These are phyloP conservation scores for Termitomyces heimii DNA, from an alignment of 768 basidiomycete species.

Conservation along the genomic window DNA sequence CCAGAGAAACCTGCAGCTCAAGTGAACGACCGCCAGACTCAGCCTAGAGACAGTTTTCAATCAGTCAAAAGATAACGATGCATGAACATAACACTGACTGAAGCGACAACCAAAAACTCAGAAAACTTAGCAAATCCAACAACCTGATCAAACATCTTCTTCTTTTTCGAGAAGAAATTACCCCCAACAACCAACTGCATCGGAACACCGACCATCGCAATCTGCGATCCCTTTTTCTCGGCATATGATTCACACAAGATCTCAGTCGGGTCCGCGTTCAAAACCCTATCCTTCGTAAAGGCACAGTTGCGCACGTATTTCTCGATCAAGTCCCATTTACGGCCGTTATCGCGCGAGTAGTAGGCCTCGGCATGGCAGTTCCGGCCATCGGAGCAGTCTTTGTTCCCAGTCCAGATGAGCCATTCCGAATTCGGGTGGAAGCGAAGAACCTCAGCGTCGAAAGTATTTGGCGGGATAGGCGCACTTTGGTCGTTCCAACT, in stretches of 20 bases:
- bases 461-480: slow-evolving; percentile 73
- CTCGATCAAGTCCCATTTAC: slow-evolving; percentile 71
- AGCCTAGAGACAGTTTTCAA: slow-evolving; percentile 28
- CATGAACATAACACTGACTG: slow-evolving; percentile 45
- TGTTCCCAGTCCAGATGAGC: slow-evolving; percentile 85
- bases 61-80: neutral
- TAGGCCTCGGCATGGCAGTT: slow-evolving; percentile 73
- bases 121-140: slow-evolving; percentile 97
- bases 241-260: slow-evolving; percentile 90
- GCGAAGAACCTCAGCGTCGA: slow-evolving; percentile 68
- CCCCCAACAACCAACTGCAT: slow-evolving; percentile 75
- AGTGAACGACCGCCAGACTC: slow-evolving; percentile 51
- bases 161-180: slow-evolving; percentile 66
- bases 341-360: slow-evolving; percentile 74
- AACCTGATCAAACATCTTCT: slow-evolving; percentile 76
- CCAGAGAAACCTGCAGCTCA: slow-evolving; percentile 87
- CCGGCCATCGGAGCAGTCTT: slow-evolving; percentile 44
- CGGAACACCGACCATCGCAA: slow-evolving; percentile 53
- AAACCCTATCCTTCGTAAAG: slow-evolving; percentile 79
- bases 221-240: slow-evolving; percentile 79
- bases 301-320: slow-evolving; percentile 87
- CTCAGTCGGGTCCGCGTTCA: slow-evolving; percentile 78
- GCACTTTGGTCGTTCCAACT: slow-evolving; percentile 56
- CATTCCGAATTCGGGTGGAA: slow-evolving; percentile 86
- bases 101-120: slow-evolving; percentile 85